phyloP scores from a whole-genome alignment of 805 yeast genomes.

The Ogataea naganishii region DNA sequence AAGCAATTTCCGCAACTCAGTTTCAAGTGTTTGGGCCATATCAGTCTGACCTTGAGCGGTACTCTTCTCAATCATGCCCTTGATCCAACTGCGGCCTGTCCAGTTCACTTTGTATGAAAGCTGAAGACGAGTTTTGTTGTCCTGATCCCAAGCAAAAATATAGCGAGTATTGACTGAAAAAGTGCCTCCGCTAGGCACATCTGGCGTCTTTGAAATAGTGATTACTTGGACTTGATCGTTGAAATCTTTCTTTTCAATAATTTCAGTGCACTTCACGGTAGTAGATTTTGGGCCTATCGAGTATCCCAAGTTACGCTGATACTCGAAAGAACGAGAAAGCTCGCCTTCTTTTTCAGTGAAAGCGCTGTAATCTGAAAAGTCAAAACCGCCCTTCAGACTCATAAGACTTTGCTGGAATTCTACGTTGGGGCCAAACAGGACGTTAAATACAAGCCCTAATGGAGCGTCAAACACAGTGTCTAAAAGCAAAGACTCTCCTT shows the following conservation, averaged over 20 bases:
- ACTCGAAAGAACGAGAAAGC: constrained; percentile 47
- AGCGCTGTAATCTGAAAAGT: constrained; percentile 29
- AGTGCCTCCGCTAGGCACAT: constrained; percentile 86
- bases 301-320: constrained; percentile 66
- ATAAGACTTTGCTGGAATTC: constrained; percentile 28
- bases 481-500: constrained; percentile 44
- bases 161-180: constrained; percentile 72
- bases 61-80: constrained; percentile 79
- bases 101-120: constrained; percentile 78
- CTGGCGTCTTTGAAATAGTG: constrained; percentile 71
- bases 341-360: constrained; percentile 30
- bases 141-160: constrained; percentile 64
- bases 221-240: constrained; percentile 49
- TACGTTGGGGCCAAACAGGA: constrained; percentile 60
- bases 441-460: constrained; percentile 61
- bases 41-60: constrained; percentile 71
- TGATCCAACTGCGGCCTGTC: constrained; percentile 91
- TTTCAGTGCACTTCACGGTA: constrained; percentile 50
- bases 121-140: constrained; percentile 49
- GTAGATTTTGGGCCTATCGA: constrained; percentile 94
- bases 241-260: constrained; percentile 45
- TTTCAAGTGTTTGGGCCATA: constrained; percentile 37
- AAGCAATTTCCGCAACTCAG: constrained; percentile 10
- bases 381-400: constrained; percentile 37
- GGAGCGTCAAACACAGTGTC: constrained; percentile 55